Base-by-base conservation (phyloP, 2,329 filamentous ascomycete species). In the Leptographium radiaticola region DNA sequence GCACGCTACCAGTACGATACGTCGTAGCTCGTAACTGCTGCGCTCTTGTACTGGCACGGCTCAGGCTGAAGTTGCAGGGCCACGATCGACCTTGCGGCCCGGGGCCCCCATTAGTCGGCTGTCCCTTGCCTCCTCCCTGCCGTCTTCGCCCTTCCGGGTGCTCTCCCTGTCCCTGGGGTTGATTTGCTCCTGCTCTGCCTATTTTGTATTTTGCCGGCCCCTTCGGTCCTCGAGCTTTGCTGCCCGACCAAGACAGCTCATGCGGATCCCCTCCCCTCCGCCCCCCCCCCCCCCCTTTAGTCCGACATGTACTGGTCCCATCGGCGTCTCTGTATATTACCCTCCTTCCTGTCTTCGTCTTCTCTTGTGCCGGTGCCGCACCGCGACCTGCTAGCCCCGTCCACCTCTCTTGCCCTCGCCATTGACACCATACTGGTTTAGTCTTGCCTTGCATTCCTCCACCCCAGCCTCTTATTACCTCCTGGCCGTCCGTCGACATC, bases 161-260 rank as follows among this genome's bases (percentile, higher is more conserved):
- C n/a, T 49, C 31, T 52, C 25, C 33, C 30, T 34, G 45, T 20
- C 5, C 51, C 40, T 40, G 4, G 18, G 44, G 40, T 34, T 34
- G 6, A 5, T 25, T 11, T 25, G 12, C 18, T 44, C 34, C 34
- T 36, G 34, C 34, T 36, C 33, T n/a, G n/a, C n/a, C n/a, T n/a
- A n/a, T n/a, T 13, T 36, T 36, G 9, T 36, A 2, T 31, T 49
- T 30, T 30, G 33, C 40, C 31, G 34, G 48, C 13, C 40, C 39
- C 39, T 51, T 43, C 31, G 49, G 49, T 51, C 7, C 15, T 43
- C 30, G 43, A 31, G 9, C 40, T 50, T 54, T 56, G 52, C 49
- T 56, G 52, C 55, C 55, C 55, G 52, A 56, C 55, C 52, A 18
- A 36, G 34, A 49, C 49, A 46, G 20, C 44, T 18, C 43, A 18